These are phyloP conservation scores for Eucalyptus erythrocorys DNA, from an alignment of 345 rosid genomes.

Conservation along the genomic window DNA sequence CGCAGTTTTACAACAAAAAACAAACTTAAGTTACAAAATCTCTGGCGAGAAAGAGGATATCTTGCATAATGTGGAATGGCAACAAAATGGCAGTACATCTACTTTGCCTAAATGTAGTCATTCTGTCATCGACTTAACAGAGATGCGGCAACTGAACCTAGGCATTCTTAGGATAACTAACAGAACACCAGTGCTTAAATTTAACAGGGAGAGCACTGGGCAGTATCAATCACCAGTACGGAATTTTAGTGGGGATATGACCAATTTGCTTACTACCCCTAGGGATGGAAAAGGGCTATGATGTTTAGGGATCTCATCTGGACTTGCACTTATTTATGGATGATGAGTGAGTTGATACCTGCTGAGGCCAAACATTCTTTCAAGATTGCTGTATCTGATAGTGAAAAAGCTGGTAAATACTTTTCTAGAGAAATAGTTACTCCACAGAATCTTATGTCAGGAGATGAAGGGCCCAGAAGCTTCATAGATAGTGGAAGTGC, in stretches of 20 bases:
- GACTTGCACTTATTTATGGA: slow-evolving; percentile 12
- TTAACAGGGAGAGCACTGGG: background rate
- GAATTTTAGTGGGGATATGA: background rate
- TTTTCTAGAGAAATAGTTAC: background rate
- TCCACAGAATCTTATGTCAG: slow-evolving; percentile 1
- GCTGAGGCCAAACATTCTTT: background rate
- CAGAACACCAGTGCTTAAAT: slow-evolving; percentile 11
- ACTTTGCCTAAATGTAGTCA: slow-evolving; percentile 3
- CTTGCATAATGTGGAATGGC: slow-evolving; percentile 4
- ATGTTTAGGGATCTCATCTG: slow-evolving; percentile 8
- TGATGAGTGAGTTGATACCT: slow-evolving; percentile 37
- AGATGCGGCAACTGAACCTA: slow-evolving; percentile 12
- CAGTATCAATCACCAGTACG: background rate
- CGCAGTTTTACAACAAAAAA: slow-evolving; percentile 14
- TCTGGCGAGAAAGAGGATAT: slow-evolving; percentile 1
- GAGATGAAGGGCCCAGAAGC: slow-evolving; percentile 2
- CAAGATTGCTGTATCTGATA: slow-evolving; percentile 4
- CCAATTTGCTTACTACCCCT: background rate
- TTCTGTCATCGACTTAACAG: background rate
- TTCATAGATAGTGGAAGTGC: background rate
- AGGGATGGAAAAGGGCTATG: slow-evolving; percentile 5
- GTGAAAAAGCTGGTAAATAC: slow-evolving; percentile 2
- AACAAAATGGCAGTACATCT: slow-evolving; percentile 1
- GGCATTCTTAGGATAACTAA: slow-evolving; percentile 19
- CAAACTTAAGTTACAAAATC: background rate